Base-by-base conservation (phyloP, 371 early-diverging fungal genomes). In the Mucor lusitanicus region DNA sequence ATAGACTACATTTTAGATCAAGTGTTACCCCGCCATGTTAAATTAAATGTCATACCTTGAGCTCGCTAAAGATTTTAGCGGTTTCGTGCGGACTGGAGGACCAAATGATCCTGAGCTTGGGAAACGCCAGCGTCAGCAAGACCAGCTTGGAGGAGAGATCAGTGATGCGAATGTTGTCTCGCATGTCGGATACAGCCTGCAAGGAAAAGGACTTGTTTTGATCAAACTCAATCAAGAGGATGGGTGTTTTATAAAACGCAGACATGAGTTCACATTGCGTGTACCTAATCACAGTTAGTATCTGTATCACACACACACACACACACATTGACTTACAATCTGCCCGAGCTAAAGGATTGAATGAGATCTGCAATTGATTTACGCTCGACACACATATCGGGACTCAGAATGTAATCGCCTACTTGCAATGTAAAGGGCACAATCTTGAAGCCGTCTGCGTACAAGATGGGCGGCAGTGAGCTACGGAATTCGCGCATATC, bases 401-500 rank as follows among this genome's bases (percentile, higher is more conserved):
- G 93, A 35, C 91, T 90, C 35, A 99, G 74, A 15, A 99, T 85
- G 75, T 99, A 99, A 77, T 99, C 99, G 33, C 99, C 99, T 0
- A 99, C 90, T 71, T 90, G 88, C 13, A 99, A 79, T 0, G 98
- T 97, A 68, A 89, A 90, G 3, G 99, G 94, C 15, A 85, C 73
- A 3, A 99, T 75, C 17, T 85, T 76, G 70, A 97, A 83, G 4
- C 93, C 90, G 40, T 88, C 86, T 32, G 89, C 87, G 69, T 97
- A 95, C 3, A 99, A 79, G 25, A 94, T 87, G 11, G 92, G 90
- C 2, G 99, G 99, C 28, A 99, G 73, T 3, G 95, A 87, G 27
- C 96, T 91, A 23, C 98, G 87, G 69, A 99, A 96, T 74, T 99
- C 99, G 62, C 99, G 91, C 67, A 93, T 86, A 75, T 99, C 99